Conservation (phyloP, 23 red algal genomes). For the Gracilariopsis chorda region DNA sequence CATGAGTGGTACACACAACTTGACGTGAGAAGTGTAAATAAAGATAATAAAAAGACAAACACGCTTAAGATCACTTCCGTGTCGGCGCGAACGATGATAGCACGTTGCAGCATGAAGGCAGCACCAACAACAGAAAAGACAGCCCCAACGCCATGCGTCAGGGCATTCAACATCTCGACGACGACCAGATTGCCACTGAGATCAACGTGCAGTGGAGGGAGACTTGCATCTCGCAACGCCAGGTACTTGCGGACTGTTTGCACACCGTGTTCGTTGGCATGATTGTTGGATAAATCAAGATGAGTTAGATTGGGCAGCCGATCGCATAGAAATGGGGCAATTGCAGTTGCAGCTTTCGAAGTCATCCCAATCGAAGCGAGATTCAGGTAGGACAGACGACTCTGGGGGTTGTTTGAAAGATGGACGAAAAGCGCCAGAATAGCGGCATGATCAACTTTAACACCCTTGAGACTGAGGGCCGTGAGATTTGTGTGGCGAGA, state of each 20-base stretch:
- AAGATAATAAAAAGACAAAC: slow-evolving; percentile 37
- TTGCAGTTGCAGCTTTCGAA: not conserved
- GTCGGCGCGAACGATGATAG: not conserved
- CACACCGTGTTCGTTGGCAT: slow-evolving; percentile 26
- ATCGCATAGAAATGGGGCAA: slow-evolving; percentile 6
- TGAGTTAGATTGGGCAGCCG: not conserved
- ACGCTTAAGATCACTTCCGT: not conserved
- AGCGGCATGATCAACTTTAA: not conserved
- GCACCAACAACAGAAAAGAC: slow-evolving; percentile 36
- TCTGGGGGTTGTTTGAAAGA: not conserved
- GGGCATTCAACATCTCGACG: slow-evolving; percentile 67
- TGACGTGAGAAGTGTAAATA: slow-evolving; percentile 68
- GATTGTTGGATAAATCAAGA: slow-evolving; percentile 45
- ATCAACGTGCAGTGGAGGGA: slow-evolving; percentile 21
- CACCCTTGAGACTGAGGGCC: not conserved
- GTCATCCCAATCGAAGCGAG: not conserved
- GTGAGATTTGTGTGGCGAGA: not conserved
- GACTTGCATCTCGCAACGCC: not conserved
- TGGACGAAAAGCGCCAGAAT: not conserved
- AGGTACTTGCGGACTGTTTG: not conserved
- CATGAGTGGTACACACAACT: slow-evolving; percentile 69
- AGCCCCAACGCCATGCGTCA: slow-evolving; percentile 74
- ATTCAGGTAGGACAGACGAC: not conserved
- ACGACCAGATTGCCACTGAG: slow-evolving; percentile 59
- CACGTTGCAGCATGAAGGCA: slow-evolving; percentile 7